Conservation (phyloP, 2,329 filamentous ascomycete genomes). For the Botrytis sinoallii region DNA sequence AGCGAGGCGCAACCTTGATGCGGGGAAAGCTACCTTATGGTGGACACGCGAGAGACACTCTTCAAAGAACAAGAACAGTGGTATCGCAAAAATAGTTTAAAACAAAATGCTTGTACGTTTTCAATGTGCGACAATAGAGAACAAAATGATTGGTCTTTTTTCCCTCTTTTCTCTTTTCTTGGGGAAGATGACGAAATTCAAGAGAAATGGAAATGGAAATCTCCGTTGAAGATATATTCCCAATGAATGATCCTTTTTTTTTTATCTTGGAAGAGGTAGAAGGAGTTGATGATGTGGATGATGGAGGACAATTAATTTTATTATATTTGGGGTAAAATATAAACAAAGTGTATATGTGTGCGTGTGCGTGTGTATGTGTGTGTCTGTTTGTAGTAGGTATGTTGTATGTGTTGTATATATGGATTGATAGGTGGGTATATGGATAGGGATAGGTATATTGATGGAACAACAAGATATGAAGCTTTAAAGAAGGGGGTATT, state of each 20-base stretch:
- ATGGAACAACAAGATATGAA: background rate
- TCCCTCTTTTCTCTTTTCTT: background rate
- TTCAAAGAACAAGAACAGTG: conserved; percentile 14
- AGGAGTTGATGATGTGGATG: background rate
- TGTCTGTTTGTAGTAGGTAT: background rate
- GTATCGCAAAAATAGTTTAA: conserved; percentile 1
- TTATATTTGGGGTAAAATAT: background rate
- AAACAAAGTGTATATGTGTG: background rate
- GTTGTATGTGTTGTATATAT: background rate
- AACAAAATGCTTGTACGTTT: conserved; percentile 13
- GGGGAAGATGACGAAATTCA: background rate
- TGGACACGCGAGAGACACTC: conserved; percentile 18
- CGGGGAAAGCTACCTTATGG: conserved; percentile 19
- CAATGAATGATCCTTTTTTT: background rate
- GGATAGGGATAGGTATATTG: background rate
- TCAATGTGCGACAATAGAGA: conserved; percentile 5
- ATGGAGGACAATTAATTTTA: background rate
- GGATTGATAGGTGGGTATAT: background rate
- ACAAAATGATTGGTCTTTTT: conserved; percentile 10
- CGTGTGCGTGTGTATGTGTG: background rate
- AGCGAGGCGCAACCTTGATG: conserved; percentile 20
- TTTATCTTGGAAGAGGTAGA: background rate
- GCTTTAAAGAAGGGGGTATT: conserved; percentile 9
- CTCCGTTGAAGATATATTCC: conserved; percentile 14
- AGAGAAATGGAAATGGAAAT: background rate